Evolutionary conservation across 768 basidiomycete genomes (phyloP), one percentile per base, ranked within the genome.

Genomic region (Leccinum broughii): DNA sequence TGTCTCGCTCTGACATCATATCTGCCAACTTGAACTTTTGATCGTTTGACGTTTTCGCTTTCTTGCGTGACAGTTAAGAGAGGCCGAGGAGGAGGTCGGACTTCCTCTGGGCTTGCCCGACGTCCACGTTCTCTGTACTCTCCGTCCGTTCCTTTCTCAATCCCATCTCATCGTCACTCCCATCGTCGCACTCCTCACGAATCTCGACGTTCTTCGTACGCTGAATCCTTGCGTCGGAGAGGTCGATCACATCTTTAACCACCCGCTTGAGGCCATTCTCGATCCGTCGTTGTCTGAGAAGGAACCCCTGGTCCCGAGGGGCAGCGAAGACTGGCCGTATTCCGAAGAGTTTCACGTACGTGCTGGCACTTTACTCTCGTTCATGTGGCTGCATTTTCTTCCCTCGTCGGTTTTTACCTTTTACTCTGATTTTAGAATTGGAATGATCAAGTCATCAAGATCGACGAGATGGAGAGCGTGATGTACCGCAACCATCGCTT

Each of bases 401-500:
- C 41, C 6, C 28, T 15, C 20, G 50, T 39, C 8, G 48, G n/a
- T 11, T 46, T 8, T 8, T 13, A 17, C 39, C 2, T 11, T 24
- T 7, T 13, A 37, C 35, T 3, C 41, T 41, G 41, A 34, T n/a
- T 46, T 2, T 20, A 92, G 90, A 84, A 80, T 67, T 80, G 78
- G 5, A 82, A 78, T 3, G 90, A 92, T 67, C 62, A 63, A 24
- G 41, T 48, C 0, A 70, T 78, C 9, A 60, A 71, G 37, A 71
- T 83, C 1, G 68, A 77, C 2, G 79, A 83, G 74, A 72, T 86
- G 9, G 80, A 78, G 35, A 76, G 80, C 39, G 77, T 79, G 9
- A 64, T 75, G 0, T 95, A 94, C 65, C 84, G 94, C 17, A 87
- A 92, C 85, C 92, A 95, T 69, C 86, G 93, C 8, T 88, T 96